Evolutionary conservation across 495 filamentous ascomycete species (phyloP), one percentile per base, ranked within the genome.

Genomic region (Haplographium delicatum): DNA sequence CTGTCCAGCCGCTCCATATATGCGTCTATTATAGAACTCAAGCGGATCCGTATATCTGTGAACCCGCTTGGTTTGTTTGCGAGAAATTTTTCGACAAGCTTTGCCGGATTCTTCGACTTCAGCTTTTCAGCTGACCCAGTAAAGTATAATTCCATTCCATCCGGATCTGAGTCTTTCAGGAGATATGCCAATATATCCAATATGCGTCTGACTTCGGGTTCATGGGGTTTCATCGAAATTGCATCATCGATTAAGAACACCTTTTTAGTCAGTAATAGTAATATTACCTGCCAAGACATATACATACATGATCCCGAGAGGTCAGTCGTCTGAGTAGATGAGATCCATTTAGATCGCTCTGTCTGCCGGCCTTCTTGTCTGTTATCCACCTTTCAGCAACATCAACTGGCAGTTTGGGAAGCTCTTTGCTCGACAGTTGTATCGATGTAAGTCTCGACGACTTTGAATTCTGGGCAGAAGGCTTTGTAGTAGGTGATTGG

Each of bases 171-270:
- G 7, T 23, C 22, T 27, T 48, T 48, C 5, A 48, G 31, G 10
- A 48, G 15, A 7, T 48, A 24, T 8, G 45, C 45, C 19, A 48
- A 16, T 5, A 39, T 25, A 3, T 16, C 33, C 7, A 48, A 34
- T 5, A 48, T 15, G 16, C n/a, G 7, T 9, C 16, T 16, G 3
- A 48, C 34, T 24, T 48, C 31, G 13, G 3, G 1, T 33, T 22
- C 15, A 22, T 39, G 18, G 26, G 18, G 5, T 20, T 2, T n/a
- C 45, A 48, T 48, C 6, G 31, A 24, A 2, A 11, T 9, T 3
- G 34, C 45, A 38, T 48, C 45, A 39, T 48, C 45, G n/a, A 48
- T 48, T 5, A 48, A n/a, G 23, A 48, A 48, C 1, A 48, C 15
- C 45, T 48, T 5, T 38, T 13, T 2, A 3, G 16, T 46, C 8